Percentiles rank a stretch among this genome's conserved stretches.
Evolutionary conservation across 2,329 filamentous ascomycete genomes (phyloP).

Genomic region (Waltergamsia citrina): DNA sequence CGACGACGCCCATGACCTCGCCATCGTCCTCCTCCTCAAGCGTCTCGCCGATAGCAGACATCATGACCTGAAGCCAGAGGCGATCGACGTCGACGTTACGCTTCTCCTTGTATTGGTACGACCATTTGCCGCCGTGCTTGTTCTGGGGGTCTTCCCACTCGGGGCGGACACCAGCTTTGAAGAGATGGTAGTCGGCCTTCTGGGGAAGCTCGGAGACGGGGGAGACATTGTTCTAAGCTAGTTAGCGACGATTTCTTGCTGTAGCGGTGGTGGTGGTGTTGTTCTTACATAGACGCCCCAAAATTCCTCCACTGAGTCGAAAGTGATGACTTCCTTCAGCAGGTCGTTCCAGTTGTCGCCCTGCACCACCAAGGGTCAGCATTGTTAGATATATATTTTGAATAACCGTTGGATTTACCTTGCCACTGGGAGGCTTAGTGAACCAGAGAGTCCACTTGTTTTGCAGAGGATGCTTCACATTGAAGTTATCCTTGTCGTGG

Average conservation of each 20-base stretch:
- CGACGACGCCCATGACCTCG: slow-evolving; percentile 98
- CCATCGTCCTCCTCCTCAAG: slow-evolving; percentile 91
- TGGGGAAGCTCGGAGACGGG: slow-evolving; percentile 89
- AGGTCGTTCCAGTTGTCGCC: slow-evolving; percentile 98
- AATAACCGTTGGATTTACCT: slow-evolving; percentile 44
- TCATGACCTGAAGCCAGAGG: slow-evolving; percentile 94
- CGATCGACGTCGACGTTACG: slow-evolving; percentile 84
- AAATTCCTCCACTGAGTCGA: slow-evolving; percentile 98
- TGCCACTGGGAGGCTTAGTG: slow-evolving; percentile 93
- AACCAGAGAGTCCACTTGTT: slow-evolving; percentile 99
- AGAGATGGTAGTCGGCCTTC: slow-evolving; percentile 98
- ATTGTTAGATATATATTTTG: slow-evolving; percentile 12
- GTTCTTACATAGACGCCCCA: slow-evolving; percentile 96
- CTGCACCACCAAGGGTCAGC: too few relatives aligned
- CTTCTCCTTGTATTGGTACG: slow-evolving; percentile 97
- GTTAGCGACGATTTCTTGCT: slow-evolving; percentile 5
- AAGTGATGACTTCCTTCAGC: slow-evolving; percentile 96
- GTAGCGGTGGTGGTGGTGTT: not conserved
- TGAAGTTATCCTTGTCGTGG: slow-evolving; percentile 98
- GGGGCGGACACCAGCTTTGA: slow-evolving; percentile 93
- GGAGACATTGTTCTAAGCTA: slow-evolving; percentile 86
- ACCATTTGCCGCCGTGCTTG: slow-evolving; percentile 99
- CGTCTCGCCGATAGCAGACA: slow-evolving; percentile 93
- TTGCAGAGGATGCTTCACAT: slow-evolving; percentile 96
- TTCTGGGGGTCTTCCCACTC: slow-evolving; percentile 99